A percentile compares a stretch with the other conserved stretches of the same genome.
These are phyloP conservation scores for Alternaria postmessia DNA, from an alignment of 2,329 filamentous ascomycete species.

Conservation along the genomic window DNA sequence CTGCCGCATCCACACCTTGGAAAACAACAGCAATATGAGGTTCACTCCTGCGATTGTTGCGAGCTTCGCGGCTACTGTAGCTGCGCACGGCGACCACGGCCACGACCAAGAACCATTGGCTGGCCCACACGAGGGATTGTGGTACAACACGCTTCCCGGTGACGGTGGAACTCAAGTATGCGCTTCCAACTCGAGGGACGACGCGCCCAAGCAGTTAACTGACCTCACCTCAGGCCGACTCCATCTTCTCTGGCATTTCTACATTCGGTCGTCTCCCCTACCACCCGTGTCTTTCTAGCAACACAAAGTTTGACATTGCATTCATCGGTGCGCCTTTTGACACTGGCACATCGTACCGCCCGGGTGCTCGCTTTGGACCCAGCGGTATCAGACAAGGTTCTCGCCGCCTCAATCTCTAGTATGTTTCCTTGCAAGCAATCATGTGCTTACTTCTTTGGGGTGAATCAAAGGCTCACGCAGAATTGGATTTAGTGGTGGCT, in stretches of 20 bases:
- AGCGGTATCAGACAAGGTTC: slow-evolving; percentile 87
- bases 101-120: slow-evolving; percentile 66
- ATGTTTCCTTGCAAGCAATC: slow-evolving; percentile 55
- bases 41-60: slow-evolving; percentile 31
- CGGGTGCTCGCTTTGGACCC: slow-evolving; percentile 83
- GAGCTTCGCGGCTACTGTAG: slow-evolving; percentile 58
- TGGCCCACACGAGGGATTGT: slow-evolving; percentile 77
- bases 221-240: slow-evolving; percentile 70
- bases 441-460: slow-evolving; percentile 50
- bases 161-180: slow-evolving; percentile 82
- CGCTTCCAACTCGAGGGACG: neutral
- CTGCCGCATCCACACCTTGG: neutral
- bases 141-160: slow-evolving; percentile 84
- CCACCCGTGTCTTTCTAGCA: slow-evolving; percentile 75
- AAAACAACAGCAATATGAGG: slow-evolving; percentile 35
- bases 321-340: slow-evolving; percentile 90
- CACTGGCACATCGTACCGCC: slow-evolving; percentile 84
- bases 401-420: slow-evolving; percentile 86
- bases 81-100: slow-evolving; percentile 67
- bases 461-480: slow-evolving; percentile 57
- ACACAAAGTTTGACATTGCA: slow-evolving; percentile 81
- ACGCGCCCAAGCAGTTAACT: slow-evolving; percentile 12
- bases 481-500: slow-evolving; percentile 74
- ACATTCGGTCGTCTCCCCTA: slow-evolving; percentile 85
- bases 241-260: slow-evolving; percentile 86